These are phyloP conservation scores for Puccinia horiana DNA, from an alignment of 1,284 basidiomycete genomes.

Conservation along the genomic window DNA sequence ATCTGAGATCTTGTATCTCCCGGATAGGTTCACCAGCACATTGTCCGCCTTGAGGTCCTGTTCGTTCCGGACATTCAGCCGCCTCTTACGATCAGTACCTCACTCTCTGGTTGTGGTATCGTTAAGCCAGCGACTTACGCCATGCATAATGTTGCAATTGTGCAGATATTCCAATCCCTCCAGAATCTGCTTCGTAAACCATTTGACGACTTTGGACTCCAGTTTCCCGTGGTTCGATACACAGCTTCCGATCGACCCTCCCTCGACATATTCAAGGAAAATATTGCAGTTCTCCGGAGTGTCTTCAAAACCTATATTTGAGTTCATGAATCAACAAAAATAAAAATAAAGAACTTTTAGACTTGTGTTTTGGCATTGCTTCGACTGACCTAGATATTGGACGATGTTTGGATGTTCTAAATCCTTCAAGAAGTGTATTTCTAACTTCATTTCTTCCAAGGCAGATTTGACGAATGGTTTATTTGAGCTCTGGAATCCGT, in stretches of 20 bases:
- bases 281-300: slow-evolving; percentile 87
- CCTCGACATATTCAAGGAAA: slow-evolving; percentile 98
- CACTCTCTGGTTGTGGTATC: slow-evolving; percentile 4
- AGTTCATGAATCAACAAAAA: not conserved
- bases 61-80: slow-evolving; percentile 47
- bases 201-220: slow-evolving; percentile 85
- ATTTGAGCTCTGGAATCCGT: slow-evolving; percentile 77
- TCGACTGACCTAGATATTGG: slow-evolving; percentile 82
- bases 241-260: slow-evolving; percentile 91
- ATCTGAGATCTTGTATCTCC: slow-evolving; percentile 95
- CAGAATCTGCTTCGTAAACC: slow-evolving; percentile 88
- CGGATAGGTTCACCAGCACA: slow-evolving; percentile 88
- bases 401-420: slow-evolving; percentile 97
- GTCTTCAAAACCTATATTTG: slow-evolving; percentile 73
- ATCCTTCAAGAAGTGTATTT: slow-evolving; percentile 93
- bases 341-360: not conserved
- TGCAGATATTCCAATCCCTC: slow-evolving; percentile 91
- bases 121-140: slow-evolving; percentile 64
- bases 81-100: not conserved
- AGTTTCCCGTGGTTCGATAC: slow-evolving; percentile 89
- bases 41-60: slow-evolving; percentile 98
- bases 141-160: slow-evolving; percentile 83
- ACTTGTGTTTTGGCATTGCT: slow-evolving; percentile 50
- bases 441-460: slow-evolving; percentile 86
- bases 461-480: slow-evolving; percentile 85